phyloP scores from a whole-genome alignment of 2,329 filamentous ascomycete species.

The Epichloe sibirici region DNA sequence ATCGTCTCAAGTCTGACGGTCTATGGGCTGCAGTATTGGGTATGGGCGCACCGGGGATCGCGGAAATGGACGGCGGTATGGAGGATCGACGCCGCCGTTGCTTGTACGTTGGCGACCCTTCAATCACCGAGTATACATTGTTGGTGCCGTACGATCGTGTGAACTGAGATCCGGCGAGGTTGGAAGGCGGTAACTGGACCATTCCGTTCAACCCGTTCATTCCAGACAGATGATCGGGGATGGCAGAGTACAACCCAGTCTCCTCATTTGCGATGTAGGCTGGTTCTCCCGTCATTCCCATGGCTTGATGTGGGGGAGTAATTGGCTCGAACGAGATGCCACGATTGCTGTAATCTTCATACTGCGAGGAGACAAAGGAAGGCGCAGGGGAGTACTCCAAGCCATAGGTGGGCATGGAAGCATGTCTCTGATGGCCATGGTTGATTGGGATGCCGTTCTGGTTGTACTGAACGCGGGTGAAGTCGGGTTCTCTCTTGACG shows the following conservation, averaged over 20 bases:
- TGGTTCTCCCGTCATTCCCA: conserved; percentile 72
- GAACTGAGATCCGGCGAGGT: conserved; percentile 69
- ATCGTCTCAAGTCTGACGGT: conserved; percentile 82
- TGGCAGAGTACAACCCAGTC: conserved; percentile 87
- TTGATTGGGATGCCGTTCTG: conserved; percentile 78
- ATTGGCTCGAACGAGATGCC: conserved; percentile 94
- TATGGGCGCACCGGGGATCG: conserved; percentile 54
- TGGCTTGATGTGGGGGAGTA: conserved; percentile 88
- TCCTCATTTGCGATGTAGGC: conserved; percentile 98
- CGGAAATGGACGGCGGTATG: conserved; percentile 66
- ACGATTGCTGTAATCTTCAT: conserved; percentile 94
- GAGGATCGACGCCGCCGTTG: conserved; percentile 89
- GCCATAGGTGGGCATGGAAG: conserved; percentile 92
- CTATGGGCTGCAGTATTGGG: conserved; percentile 55
- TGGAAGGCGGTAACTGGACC: conserved; percentile 81
- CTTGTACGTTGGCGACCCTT: conserved; percentile 98
- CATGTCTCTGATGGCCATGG: conserved; percentile 79
- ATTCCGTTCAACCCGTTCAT: conserved; percentile 72
- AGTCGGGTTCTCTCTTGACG: conserved; percentile 85
- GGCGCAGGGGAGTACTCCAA: conserved; percentile 97
- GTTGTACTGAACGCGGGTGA: conserved; percentile 72
- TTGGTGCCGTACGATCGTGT: conserved; percentile 58
- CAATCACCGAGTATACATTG: conserved; percentile 90
- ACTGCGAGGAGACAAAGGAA: conserved; percentile 96
- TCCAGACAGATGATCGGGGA: conserved; percentile 68